Evolutionary conservation across 331 rosid species (phyloP).

Genomic region (Pyracantha coccinea): DNA sequence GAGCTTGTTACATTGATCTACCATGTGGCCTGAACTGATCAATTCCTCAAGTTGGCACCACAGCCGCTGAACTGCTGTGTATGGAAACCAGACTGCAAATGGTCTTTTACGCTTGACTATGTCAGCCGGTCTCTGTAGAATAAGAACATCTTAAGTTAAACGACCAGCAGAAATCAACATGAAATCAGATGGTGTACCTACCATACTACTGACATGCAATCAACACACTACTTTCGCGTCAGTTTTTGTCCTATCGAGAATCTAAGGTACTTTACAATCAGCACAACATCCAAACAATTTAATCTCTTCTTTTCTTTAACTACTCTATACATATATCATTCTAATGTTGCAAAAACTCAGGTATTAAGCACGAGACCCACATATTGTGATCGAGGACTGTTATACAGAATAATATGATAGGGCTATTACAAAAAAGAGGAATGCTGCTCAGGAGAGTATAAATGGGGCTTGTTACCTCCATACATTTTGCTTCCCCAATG

Average conservation of each 20-base stretch:
- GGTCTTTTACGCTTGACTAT: slow-evolving; percentile 68
- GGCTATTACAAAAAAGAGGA: neutral
- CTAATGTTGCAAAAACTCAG: neutral
- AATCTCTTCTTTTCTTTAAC: neutral
- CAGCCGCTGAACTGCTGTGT: slow-evolving; percentile 70
- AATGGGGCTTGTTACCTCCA: neutral
- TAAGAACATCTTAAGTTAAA: neutral
- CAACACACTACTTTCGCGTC: neutral
- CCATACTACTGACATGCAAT: neutral
- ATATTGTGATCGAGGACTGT: neutral
- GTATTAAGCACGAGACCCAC: neutral
- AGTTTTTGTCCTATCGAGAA: neutral
- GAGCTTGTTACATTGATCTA: slow-evolving; percentile 29
- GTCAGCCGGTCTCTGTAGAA: slow-evolving; percentile 66
- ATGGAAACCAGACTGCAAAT: slow-evolving; percentile 83
- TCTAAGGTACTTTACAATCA: neutral
- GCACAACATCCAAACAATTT: neutral
- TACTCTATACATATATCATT: neutral
- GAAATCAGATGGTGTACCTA: neutral
- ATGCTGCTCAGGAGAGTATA: neutral
- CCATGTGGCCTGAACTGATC: too few relatives aligned
- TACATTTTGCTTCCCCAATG: neutral
- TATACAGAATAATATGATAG: neutral
- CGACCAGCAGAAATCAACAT: neutral
- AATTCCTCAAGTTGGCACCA: slow-evolving; percentile 13